Conservation (phyloP, 306 rosid genomes). For the Vachellia collinsii region DNA sequence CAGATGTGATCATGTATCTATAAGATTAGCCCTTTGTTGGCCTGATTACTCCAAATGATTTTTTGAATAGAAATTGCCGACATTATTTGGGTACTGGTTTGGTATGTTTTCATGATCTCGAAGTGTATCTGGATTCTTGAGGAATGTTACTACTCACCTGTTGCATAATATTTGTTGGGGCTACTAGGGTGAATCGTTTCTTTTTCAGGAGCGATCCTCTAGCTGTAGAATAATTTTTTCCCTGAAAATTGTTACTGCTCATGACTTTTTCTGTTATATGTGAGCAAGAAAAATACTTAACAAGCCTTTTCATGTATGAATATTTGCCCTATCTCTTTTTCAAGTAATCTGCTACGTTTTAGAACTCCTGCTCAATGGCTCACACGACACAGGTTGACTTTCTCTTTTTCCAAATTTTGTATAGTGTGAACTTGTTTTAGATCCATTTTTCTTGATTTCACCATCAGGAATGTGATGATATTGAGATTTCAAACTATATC, state of each 20-base stretch:
- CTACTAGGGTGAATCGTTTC: not conserved
- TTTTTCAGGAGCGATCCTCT: not conserved
- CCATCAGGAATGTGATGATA: not conserved
- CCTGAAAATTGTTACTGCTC: not conserved
- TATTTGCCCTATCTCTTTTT: not conserved
- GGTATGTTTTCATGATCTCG: not conserved
- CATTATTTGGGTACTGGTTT: not conserved
- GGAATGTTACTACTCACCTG: not conserved
- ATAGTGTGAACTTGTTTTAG: not conserved
- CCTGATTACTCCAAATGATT: not conserved
- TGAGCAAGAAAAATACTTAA: not conserved
- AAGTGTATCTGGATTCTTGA: not conserved
- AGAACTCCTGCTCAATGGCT: not conserved
- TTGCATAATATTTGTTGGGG: not conserved
- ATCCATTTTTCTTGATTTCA: not conserved
- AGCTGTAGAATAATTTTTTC: not conserved
- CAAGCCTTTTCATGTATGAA: not conserved
- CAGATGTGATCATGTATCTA: not conserved
- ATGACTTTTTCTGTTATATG: not conserved
- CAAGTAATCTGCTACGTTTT: not conserved
- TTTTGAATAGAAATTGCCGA: not conserved
- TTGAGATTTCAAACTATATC: not conserved
- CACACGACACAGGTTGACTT: not conserved
- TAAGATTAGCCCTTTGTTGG: not conserved
- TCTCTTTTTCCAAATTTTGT: not conserved